phyloP scores from a whole-genome alignment of 768 basidiomycete genomes.

The Podaxis sp. region DNA sequence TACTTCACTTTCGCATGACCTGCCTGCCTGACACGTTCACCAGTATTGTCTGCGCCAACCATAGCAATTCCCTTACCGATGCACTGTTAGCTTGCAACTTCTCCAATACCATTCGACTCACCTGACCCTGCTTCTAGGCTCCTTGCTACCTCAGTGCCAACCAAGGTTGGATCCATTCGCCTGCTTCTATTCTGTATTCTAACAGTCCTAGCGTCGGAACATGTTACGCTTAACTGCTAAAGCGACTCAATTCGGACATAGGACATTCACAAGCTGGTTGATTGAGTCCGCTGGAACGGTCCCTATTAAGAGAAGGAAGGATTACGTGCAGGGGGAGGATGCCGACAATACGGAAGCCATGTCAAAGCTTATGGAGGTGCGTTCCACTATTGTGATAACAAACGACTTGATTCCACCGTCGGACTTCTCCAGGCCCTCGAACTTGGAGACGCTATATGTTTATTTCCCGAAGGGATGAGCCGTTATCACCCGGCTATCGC shows the following conservation, averaged over 20 bases:
- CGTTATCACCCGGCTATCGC: conserved; percentile 85
- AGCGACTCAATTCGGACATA: conserved; percentile 78
- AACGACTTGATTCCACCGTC: conserved; percentile 2
- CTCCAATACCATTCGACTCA: neutral
- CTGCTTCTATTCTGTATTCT: neutral
- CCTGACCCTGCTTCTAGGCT: conserved; percentile 37
- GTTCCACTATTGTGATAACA: conserved; percentile 6
- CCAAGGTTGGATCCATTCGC: conserved; percentile 38
- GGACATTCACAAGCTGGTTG: conserved; percentile 86
- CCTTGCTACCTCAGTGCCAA: conserved; percentile 69
- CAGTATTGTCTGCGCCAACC: conserved; percentile 84
- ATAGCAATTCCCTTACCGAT: conserved; percentile 83
- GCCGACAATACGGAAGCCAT: conserved; percentile 69
- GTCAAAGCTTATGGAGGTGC: conserved; percentile 63
- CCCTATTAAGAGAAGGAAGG: conserved; percentile 75
- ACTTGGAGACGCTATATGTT: conserved; percentile 70
- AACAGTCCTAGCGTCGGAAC: conserved; percentile 53
- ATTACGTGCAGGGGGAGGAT: conserved; percentile 42
- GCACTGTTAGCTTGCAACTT: conserved; percentile 55
- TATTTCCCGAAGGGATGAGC: conserved; percentile 87
- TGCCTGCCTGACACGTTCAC: conserved; percentile 7
- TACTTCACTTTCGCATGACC: neutral
- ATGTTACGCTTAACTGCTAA: conserved; percentile 86
- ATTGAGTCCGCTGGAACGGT: conserved; percentile 87
- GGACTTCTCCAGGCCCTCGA: conserved; percentile 55